Evolutionary conservation across 805 yeast genomes (phyloP).

Genomic region (Candida bentonensis): DNA sequence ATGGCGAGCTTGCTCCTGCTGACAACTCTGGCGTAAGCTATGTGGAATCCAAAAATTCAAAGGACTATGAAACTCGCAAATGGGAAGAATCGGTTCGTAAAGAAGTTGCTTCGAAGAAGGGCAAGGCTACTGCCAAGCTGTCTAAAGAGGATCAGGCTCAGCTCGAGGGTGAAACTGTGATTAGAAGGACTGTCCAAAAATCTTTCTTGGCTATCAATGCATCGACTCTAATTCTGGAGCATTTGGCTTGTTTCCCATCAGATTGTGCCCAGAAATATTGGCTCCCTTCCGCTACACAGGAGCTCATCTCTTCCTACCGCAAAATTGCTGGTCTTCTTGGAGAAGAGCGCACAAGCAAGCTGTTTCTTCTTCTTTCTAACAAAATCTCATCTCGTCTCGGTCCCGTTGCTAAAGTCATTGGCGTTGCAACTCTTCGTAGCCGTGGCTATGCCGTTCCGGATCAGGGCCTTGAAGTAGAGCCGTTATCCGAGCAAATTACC

Average conservation of each 20-base stretch:
- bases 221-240: slow-evolving; percentile 37
- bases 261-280: slow-evolving; percentile 56
- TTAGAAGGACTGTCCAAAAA: slow-evolving; percentile 34
- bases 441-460: slow-evolving; percentile 31
- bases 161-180: slow-evolving; percentile 41
- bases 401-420: slow-evolving; percentile 30
- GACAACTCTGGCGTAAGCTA: slow-evolving; percentile 22
- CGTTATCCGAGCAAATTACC: slow-evolving; percentile 38
- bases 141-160: slow-evolving; percentile 71
- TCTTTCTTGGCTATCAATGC: slow-evolving; percentile 29
- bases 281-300: slow-evolving; percentile 53
- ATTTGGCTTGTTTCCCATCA: slow-evolving; percentile 41
- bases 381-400: slow-evolving; percentile 41
- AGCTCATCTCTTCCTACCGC: slow-evolving; percentile 28
- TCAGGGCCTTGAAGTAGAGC: slow-evolving; percentile 33
- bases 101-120: slow-evolving; percentile 49
- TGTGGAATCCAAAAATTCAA: slow-evolving; percentile 53
- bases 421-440: slow-evolving; percentile 55
- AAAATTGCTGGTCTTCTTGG: slow-evolving; percentile 29
- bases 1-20: slow-evolving; percentile 34
- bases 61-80: slow-evolving; percentile 69
- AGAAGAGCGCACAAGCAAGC: slow-evolving; percentile 17
- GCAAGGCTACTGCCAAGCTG: slow-evolving; percentile 23
- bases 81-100: slow-evolving; percentile 83
- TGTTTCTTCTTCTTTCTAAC: slow-evolving; percentile 42